Evolutionary conservation across 129 eudicot species (phyloP).

Genomic region (Saussurea involucrata): DNA sequence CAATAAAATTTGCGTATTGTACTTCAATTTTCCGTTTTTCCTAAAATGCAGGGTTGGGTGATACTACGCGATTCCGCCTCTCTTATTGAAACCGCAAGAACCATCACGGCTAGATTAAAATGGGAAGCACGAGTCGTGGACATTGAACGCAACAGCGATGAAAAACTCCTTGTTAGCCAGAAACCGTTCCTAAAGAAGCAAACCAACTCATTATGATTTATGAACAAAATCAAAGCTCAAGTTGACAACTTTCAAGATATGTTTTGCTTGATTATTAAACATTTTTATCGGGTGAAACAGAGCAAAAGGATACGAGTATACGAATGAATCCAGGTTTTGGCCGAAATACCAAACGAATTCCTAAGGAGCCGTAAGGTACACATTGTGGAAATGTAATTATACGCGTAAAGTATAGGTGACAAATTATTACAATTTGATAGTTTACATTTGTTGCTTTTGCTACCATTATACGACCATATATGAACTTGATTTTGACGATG

Average conservation of each 20-base stretch:
- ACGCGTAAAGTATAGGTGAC: slow-evolving; percentile 6
- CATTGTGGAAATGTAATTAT: slow-evolving; percentile 33
- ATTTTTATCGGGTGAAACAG: not conserved
- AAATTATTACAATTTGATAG: not conserved
- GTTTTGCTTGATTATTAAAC: not conserved
- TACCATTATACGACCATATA: not conserved
- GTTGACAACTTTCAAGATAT: not conserved
- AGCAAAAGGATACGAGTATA: slow-evolving; percentile 1
- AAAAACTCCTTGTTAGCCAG: slow-evolving; percentile 89
- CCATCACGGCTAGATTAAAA: slow-evolving; percentile 54
- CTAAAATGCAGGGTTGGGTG: slow-evolving; percentile 79
- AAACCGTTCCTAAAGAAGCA: slow-evolving; percentile 75
- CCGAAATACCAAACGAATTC: slow-evolving; percentile 7
- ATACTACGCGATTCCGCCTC: slow-evolving; percentile 59
- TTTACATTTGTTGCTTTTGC: not conserved
- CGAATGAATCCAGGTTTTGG: slow-evolving; percentile 8
- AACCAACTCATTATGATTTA: slow-evolving; percentile 39
- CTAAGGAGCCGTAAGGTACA: slow-evolving; percentile 34
- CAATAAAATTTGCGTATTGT: no score
- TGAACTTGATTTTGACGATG: not conserved
- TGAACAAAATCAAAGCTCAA: not conserved
- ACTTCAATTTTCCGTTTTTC: not conserved
- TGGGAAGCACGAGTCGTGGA: slow-evolving; percentile 98
- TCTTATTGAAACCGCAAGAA: slow-evolving; percentile 72
- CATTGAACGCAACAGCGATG: slow-evolving; percentile 76